phyloP scores from a whole-genome alignment of 2,329 filamentous ascomycete genomes.

The Dactylellina cionopaga region DNA sequence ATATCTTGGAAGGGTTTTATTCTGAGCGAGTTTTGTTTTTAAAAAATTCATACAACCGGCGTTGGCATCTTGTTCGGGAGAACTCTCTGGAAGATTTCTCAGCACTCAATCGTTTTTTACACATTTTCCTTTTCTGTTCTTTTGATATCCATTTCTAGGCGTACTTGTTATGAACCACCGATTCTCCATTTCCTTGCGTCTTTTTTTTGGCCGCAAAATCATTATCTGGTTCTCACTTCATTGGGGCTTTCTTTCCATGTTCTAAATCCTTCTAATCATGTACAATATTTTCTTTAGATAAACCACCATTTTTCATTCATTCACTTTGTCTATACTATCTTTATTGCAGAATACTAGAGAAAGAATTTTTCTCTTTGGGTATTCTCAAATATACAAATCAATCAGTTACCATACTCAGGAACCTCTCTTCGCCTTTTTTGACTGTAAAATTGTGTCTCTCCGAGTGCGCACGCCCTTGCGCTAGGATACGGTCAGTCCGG shows the following conservation, averaged over 20 bases:
- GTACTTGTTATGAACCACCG: slow-evolving; percentile 11
- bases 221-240: not conserved
- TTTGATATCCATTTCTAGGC: slow-evolving; percentile 48
- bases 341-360: not conserved
- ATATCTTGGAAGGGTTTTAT: slow-evolving; percentile 41
- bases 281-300: slow-evolving; percentile 45
- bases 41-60: slow-evolving; percentile 46
- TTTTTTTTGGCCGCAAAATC: slow-evolving; percentile 15
- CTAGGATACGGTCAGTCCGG: slow-evolving; percentile 40
- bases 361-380: not conserved
- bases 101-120: slow-evolving; percentile 17
- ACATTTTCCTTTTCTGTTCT: not conserved
- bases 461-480: slow-evolving; percentile 43
- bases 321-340: not conserved
- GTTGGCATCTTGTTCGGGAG: slow-evolving; percentile 36
- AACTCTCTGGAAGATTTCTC: slow-evolving; percentile 49
- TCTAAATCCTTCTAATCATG: slow-evolving; percentile 37
- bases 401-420: slow-evolving; percentile 13
- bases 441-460: slow-evolving; percentile 23
- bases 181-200: not conserved
- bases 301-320: slow-evolving; percentile 17
- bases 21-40: slow-evolving; percentile 27
- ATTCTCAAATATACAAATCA: too few species aligned
- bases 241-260: slow-evolving; percentile 6
- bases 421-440: slow-evolving; percentile 12